Base-by-base conservation (phyloP, 2,329 filamentous ascomycete species). In the Cryoendolithus antarcticus region DNA sequence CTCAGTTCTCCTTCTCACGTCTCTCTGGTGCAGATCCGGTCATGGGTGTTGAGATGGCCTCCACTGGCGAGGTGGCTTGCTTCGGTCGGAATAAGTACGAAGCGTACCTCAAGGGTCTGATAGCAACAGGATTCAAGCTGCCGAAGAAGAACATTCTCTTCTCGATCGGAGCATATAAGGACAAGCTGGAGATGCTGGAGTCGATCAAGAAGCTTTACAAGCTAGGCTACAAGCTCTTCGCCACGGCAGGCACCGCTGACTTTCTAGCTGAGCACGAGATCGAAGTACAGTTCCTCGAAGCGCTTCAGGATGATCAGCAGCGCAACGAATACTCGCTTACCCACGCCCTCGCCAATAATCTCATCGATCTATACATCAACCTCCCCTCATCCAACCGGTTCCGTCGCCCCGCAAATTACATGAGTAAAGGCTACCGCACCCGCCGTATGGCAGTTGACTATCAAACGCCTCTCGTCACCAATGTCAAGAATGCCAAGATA, bases 401-500 rank as follows among this genome's bases (percentile, higher is more conserved):
- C 72, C 78, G 91, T 53, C 80, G 91, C 50, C 91, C 91, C 24
- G 91, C 91, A 54, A 98, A 86, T 70, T 98, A 96, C 66, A 93
- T 98, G 81, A 93, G 84, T 63, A 91, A 91, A 67, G 91, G 91
- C 44, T 98, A 98, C 67, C 82, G 84, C 57, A 96, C 91, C 40
- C 79, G 91, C 61, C 80, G 91, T 62, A 95, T 98, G 88, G 91
- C 91, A 30, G 91, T 98, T 32, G 91, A 95, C 64, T 85, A 95
- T 66, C 89, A 96, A 66, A 93, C 91, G 39, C 91, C 91, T 42
- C 70, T 98, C 44, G 89, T 98, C 11, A 98, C 91, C 40, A 98
- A 98, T 54, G 91, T 98, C 62, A 98, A 98, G 75, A 96, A 95
- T 58, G 91, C 91, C 43, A 98, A 96, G 72, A 85, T 98, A 43